Evolutionary conservation across 2,329 filamentous ascomycete genomes (phyloP).

Genomic region (Metarhizium brunneum): DNA sequence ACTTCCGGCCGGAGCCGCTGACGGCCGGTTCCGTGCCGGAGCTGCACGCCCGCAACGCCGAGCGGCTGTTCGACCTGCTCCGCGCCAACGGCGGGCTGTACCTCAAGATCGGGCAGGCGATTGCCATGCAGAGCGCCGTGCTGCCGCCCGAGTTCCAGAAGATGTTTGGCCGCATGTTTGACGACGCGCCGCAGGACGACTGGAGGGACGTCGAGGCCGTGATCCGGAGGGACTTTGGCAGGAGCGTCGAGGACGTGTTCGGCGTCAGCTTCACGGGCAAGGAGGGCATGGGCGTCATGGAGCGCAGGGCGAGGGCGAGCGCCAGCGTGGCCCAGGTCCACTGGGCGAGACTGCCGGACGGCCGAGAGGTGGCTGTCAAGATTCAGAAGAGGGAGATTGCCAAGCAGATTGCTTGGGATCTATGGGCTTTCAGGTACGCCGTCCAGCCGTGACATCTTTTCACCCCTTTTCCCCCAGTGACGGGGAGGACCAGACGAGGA

Average conservation of each 20-base stretch:
- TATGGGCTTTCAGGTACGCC: conserved; percentile 83
- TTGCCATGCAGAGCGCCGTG: conserved; percentile 95
- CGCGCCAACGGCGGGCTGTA: conserved; percentile 86
- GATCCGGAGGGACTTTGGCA: conserved; percentile 81
- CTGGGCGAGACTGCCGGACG: conserved; percentile 80
- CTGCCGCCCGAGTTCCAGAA: conserved; percentile 89
- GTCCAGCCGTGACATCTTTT: neutral
- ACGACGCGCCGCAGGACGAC: conserved; percentile 87
- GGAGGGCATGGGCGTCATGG: conserved; percentile 57
- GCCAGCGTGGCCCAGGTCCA: conserved; percentile 96
- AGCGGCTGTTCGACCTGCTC: conserved; percentile 72
- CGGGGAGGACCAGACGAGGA: too few relatives aligned
- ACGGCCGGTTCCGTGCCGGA: conserved; percentile 65
- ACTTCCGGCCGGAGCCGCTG: conserved; percentile 75
- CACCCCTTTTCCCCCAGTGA: too few relatives aligned
- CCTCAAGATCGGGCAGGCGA: conserved; percentile 94
- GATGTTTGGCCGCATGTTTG: conserved; percentile 96
- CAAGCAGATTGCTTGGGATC: conserved; percentile 84
- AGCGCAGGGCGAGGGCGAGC: conserved; percentile 56
- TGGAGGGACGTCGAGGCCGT: conserved; percentile 83
- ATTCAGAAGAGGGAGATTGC: conserved; percentile 93
- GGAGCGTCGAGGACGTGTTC: conserved; percentile 81
- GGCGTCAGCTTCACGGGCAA: conserved; percentile 72
- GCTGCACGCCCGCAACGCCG: conserved; percentile 75
- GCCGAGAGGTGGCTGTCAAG: conserved; percentile 88